phyloP scores from a whole-genome alignment of 2,329 filamentous ascomycete genomes.

The Neonectria neomacrospora region DNA sequence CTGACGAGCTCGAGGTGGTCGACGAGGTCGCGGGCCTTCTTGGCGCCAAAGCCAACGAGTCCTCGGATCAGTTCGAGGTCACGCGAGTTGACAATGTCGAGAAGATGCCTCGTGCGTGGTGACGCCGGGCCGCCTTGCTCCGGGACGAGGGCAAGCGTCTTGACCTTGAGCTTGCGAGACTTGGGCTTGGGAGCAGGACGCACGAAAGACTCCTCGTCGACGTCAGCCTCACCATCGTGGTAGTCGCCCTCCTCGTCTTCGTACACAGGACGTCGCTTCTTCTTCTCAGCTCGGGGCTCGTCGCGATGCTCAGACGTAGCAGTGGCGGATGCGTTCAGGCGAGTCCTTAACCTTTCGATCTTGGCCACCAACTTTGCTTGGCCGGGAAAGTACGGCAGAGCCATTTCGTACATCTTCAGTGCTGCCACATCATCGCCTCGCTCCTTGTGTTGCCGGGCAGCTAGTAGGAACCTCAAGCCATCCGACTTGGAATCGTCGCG shows the following conservation, averaged over 20 bases:
- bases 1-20: constrained; percentile 62
- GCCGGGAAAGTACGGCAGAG: constrained; percentile 84
- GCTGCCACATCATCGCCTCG: constrained; percentile 82
- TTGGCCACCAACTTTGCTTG: constrained; percentile 81
- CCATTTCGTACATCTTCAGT: constrained; percentile 86
- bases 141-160: constrained; percentile 41
- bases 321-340: constrained; percentile 53
- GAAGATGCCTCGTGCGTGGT: constrained; percentile 70
- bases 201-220: constrained; percentile 51
- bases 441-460: constrained; percentile 91
- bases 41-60: constrained; percentile 76
- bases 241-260: constrained; percentile 54
- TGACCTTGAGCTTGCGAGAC: constrained; percentile 48
- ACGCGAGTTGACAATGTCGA: constrained; percentile 79
- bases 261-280: constrained; percentile 44
- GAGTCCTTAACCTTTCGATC: constrained; percentile 70
- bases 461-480: constrained; percentile 85
- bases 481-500: constrained; percentile 80
- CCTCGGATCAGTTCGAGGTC: constrained; percentile 73
- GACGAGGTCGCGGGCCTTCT: constrained; percentile 73
- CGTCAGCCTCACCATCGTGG: constrained; percentile 55
- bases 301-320: constrained; percentile 32
- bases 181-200: constrained; percentile 42
- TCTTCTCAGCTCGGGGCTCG: constrained; percentile 44
- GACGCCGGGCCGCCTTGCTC: constrained; percentile 58